phyloP scores from a whole-genome alignment of 1,139 yeast species.

The Debaryomyces robertsiae region DNA sequence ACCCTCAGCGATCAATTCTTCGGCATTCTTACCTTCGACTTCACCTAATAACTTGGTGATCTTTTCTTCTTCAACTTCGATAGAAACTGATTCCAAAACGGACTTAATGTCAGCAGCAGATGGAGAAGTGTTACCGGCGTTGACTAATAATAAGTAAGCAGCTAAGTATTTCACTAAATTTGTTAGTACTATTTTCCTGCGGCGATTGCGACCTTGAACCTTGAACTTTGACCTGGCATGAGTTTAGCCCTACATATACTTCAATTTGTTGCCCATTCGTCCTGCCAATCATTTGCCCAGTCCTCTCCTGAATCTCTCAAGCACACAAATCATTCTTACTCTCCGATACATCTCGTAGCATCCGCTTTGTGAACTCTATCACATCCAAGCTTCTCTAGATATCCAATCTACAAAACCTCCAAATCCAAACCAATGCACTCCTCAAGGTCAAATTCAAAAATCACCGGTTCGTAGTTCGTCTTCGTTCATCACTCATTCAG shows the following conservation, averaged over 20 bases:
- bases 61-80: constrained; percentile 92
- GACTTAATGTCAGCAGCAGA: constrained; percentile 89
- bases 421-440: too few relatives aligned
- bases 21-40: constrained; percentile 91
- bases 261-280: too few relatives aligned
- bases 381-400: neutral
- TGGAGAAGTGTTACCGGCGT: constrained; percentile 77
- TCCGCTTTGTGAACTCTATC: too few relatives aligned
- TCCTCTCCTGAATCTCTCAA: too few relatives aligned
- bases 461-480: too few relatives aligned
- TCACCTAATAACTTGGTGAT: constrained; percentile 82
- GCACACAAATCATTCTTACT: too few relatives aligned
- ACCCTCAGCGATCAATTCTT: constrained; percentile 95
- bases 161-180: constrained; percentile 62
- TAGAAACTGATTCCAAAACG: constrained; percentile 90
- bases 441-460: neutral
- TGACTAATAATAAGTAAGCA: constrained; percentile 67
- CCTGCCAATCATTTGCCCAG: too few relatives aligned
- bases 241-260: neutral
- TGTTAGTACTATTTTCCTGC: constrained; percentile 4
- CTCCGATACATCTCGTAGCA: too few relatives aligned
- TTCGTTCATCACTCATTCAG: neutral
- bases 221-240: neutral
- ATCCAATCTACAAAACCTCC: neutral
- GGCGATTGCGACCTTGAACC: neutral